These are phyloP conservation scores for Paramecium sexaurelia DNA, from an alignment of 73 alveolate species.

Conservation along the genomic window DNA sequence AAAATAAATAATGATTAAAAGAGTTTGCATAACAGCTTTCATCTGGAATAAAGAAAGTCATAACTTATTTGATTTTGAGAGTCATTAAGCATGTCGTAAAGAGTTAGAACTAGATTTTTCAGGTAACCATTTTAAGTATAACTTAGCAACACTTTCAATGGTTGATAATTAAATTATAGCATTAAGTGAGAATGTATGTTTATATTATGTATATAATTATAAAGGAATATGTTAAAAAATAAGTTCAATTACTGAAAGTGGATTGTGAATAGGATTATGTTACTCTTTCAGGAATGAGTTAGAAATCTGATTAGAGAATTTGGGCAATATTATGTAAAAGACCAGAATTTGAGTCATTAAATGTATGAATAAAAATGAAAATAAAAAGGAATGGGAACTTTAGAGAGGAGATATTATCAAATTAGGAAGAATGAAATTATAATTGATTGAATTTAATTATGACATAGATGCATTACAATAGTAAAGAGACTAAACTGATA, in stretches of 20 bases:
- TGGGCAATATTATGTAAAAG: slow-evolving; percentile 5
- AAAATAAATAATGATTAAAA: not conserved
- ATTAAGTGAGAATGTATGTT: slow-evolving; percentile 34
- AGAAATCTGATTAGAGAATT: slow-evolving; percentile 20
- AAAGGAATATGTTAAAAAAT: slow-evolving; percentile 55
- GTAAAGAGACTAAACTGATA: not conserved
- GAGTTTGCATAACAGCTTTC: slow-evolving; percentile 51
- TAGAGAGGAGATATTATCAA: slow-evolving; percentile 7
- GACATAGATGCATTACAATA: not conserved
- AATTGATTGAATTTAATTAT: not conserved
- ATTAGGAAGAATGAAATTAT: slow-evolving; percentile 54
- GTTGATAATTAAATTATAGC: slow-evolving; percentile 53
- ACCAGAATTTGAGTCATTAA: slow-evolving; percentile 21
- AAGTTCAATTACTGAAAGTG: not conserved
- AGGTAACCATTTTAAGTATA: not conserved
- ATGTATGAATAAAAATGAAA: not conserved
- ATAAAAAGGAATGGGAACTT: slow-evolving; percentile 17
- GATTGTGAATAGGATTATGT: slow-evolving; percentile 33
- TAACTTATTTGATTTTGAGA: slow-evolving; percentile 56
- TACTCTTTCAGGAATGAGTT: not conserved
- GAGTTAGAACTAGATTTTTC: slow-evolving; percentile 49
- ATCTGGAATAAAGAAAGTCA: slow-evolving; percentile 50
- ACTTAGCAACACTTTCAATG: slow-evolving; percentile 38
- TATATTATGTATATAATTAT: not conserved
- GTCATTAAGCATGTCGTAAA: not conserved